Conservation (phyloP, 1,139 yeast species). For the Debaryomyces singareniensis region DNA sequence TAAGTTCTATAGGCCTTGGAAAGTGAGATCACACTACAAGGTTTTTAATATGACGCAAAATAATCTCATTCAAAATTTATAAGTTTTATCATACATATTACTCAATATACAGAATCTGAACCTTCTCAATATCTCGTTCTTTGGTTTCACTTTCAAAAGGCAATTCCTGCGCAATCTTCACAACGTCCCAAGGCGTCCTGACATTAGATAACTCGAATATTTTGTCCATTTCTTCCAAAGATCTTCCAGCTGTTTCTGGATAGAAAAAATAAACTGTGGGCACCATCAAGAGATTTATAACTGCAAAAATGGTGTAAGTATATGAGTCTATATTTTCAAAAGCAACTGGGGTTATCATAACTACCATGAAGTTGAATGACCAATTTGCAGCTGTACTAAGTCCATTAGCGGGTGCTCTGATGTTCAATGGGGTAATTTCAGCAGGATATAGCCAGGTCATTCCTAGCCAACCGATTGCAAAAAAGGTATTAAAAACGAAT, state of each 20-base stretch:
- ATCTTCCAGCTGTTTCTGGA: constrained; percentile 43
- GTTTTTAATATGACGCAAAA: no score
- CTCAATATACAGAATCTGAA: no score
- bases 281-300: constrained; percentile 36
- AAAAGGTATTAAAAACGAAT: constrained; percentile 38
- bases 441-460: constrained; percentile 55
- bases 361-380: constrained; percentile 37
- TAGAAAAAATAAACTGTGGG: constrained; percentile 48
- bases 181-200: background rate
- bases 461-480: constrained; percentile 48
- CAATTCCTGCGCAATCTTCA: background rate
- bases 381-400: constrained; percentile 40
- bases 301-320: constrained; percentile 35
- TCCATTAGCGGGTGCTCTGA: constrained; percentile 50
- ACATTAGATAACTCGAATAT: constrained; percentile 17
- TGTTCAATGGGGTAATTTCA: constrained; percentile 51
- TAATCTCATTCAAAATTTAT: no score
- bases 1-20: no score
- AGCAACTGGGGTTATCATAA: constrained; percentile 37
- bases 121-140: no score
- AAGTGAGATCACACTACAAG: no score
- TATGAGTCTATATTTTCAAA: constrained; percentile 26
- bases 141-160: no score
- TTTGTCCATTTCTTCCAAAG: constrained; percentile 39
- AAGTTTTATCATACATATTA: no score